Conservation (phyloP, 2,329 filamentous ascomycete species). For the Pestalotiopsis fici region DNA sequence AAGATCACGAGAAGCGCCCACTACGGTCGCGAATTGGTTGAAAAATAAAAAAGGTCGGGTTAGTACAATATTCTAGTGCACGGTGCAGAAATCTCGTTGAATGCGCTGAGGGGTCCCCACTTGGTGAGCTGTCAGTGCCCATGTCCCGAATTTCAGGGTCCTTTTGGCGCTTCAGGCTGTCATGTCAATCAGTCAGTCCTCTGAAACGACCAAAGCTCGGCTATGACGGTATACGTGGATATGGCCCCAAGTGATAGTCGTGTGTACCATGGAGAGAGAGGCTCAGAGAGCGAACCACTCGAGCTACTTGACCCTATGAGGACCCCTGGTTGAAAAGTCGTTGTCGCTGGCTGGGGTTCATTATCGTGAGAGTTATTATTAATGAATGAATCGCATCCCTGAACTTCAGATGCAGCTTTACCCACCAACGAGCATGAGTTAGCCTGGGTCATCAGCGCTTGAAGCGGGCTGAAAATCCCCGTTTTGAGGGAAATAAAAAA, state of each 20-base stretch:
- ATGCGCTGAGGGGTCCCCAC: not conserved
- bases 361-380: not conserved
- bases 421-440: not conserved
- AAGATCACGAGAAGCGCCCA: not conserved
- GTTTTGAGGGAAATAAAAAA: not conserved
- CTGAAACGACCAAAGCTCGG: not conserved
- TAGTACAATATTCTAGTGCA: not conserved
- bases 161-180: not conserved
- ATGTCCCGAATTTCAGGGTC: constrained; percentile 8
- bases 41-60: not conserved
- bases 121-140: constrained; percentile 5
- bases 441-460: not conserved
- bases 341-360: not conserved
- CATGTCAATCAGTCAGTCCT: not conserved
- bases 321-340: not conserved
- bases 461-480: not conserved
- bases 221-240: not conserved
- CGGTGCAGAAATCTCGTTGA: not conserved
- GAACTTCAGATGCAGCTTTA: not conserved
- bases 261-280: too few relatives aligned
- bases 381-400: not conserved
- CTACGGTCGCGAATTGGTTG: not conserved
- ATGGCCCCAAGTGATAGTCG: not conserved
- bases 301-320: not conserved
- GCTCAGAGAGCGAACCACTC: too few relatives aligned